A percentile compares a stretch with the other conserved stretches of the same genome.
These are phyloP conservation scores for Fraxinus floribunda DNA, from an alignment of 305 asterid species.

Conservation along the genomic window DNA sequence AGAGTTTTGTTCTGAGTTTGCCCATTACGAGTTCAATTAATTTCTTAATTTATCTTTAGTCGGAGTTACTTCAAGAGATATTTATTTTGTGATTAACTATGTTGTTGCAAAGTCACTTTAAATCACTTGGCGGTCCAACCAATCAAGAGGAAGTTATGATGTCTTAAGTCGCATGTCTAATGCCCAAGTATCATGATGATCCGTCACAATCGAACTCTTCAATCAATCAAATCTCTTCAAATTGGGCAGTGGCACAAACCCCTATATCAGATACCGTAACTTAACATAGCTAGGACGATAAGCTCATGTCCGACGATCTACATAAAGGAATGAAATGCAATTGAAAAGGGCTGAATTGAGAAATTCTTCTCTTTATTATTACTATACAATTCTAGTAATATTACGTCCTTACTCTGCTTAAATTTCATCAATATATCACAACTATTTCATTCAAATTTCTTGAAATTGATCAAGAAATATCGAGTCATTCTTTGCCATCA, in stretches of 20 bases:
- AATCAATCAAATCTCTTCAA: neutral
- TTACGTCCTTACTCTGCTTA: neutral
- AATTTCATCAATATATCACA: neutral
- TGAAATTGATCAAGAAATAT: neutral
- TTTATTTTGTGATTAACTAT: neutral
- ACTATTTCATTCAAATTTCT: neutral
- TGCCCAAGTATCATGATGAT: neutral
- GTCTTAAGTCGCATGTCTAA: neutral
- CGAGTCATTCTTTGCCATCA: neutral
- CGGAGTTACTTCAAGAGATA: neutral
- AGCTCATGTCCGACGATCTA: neutral
- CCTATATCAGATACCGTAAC: neutral
- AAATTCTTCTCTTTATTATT: neutral
- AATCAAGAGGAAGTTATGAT: neutral
- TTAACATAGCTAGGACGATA: neutral
- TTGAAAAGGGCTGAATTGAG: neutral
- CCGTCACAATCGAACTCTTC: neutral
- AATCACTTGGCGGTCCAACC: neutral
- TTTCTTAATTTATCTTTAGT: neutral
- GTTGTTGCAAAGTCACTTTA: neutral
- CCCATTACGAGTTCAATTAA: neutral
- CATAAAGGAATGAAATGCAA: neutral
- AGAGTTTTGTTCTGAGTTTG: neutral
- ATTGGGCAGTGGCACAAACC: neutral
- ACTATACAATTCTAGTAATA: neutral